Conservation (phyloP, 116 monocot genomes). For the Phalaenopsis hybrid region DNA sequence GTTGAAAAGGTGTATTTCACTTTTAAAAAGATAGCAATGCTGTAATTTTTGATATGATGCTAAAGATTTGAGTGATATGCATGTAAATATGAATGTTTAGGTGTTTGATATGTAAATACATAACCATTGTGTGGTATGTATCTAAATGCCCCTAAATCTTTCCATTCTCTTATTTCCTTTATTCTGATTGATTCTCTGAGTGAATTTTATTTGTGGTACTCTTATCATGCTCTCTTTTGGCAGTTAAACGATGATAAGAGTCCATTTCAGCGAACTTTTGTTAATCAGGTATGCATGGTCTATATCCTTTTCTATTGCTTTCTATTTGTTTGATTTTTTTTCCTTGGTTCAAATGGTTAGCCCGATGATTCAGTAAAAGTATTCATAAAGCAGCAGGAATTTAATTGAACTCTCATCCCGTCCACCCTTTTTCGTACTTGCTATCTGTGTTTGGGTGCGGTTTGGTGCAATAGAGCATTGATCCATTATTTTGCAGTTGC, state of each 20-base stretch:
- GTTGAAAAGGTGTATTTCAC: too few species aligned
- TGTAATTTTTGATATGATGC: too few species aligned
- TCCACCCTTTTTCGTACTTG: background rate
- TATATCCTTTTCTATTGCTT: background rate
- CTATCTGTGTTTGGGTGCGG: background rate
- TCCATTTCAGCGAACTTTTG: slow-evolving; percentile 96
- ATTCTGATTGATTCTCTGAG: background rate
- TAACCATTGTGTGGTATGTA: too few species aligned
- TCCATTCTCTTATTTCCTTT: background rate
- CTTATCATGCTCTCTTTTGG: slow-evolving; percentile 11
- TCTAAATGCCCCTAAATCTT: background rate
- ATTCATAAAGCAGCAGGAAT: background rate
- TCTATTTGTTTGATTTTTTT: background rate
- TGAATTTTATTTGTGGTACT: background rate
- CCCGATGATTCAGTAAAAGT: background rate
- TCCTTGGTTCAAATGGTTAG: background rate
- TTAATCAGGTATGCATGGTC: slow-evolving; percentile 57
- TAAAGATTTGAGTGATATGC: too few species aligned
- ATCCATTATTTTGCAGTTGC: background rate
- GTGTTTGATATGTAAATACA: too few species aligned
- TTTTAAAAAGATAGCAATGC: too few species aligned
- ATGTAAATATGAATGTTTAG: too few species aligned
- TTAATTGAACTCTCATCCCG: background rate
- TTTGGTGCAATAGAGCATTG: background rate
- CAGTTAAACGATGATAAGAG: slow-evolving; percentile 98